Evolutionary conservation across 768 basidiomycete species (phyloP).

Genomic region (Collybiopsis confluens): DNA sequence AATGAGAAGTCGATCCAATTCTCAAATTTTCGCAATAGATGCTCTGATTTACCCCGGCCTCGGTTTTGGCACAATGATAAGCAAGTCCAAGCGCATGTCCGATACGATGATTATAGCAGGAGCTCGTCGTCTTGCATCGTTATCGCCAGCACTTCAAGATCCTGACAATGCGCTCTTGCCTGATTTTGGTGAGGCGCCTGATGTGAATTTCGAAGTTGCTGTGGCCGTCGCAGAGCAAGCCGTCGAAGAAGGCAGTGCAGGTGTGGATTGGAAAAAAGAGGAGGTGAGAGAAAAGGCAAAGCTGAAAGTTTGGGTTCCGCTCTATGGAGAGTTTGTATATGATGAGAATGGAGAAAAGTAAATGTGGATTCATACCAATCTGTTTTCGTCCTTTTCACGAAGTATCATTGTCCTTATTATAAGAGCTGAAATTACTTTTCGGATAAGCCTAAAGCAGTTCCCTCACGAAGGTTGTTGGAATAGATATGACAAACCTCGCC

Average conservation of each 20-base stretch:
- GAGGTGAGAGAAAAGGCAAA: slow-evolving; percentile 50
- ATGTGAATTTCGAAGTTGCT: slow-evolving; percentile 76
- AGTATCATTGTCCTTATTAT: no score
- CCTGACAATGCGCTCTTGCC: slow-evolving; percentile 72
- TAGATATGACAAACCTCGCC: no score
- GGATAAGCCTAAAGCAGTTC: no score
- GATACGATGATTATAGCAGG: slow-evolving; percentile 90
- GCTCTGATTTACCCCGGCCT: slow-evolving; percentile 84
- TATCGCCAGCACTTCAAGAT: slow-evolving; percentile 72
- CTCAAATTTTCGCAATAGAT: slow-evolving; percentile 28
- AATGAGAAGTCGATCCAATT: neutral
- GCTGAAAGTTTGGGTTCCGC: slow-evolving; percentile 57
- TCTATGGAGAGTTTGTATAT: slow-evolving; percentile 62
- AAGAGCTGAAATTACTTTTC: no score
- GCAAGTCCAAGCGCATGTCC: slow-evolving; percentile 58
- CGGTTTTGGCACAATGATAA: slow-evolving; percentile 74
- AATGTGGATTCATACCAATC: no score
- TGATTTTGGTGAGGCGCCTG: slow-evolving; percentile 68
- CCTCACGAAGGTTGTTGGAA: no score
- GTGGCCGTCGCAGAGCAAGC: slow-evolving; percentile 79
- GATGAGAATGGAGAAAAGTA: slow-evolving; percentile 48
- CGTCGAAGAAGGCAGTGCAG: slow-evolving; percentile 63
- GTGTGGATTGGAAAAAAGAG: slow-evolving; percentile 53
- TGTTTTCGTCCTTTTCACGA: no score
- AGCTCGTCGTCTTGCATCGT: slow-evolving; percentile 64